Evolutionary conservation across 306 rosid genomes (phyloP).

Genomic region (Ochetophila trinervis): DNA sequence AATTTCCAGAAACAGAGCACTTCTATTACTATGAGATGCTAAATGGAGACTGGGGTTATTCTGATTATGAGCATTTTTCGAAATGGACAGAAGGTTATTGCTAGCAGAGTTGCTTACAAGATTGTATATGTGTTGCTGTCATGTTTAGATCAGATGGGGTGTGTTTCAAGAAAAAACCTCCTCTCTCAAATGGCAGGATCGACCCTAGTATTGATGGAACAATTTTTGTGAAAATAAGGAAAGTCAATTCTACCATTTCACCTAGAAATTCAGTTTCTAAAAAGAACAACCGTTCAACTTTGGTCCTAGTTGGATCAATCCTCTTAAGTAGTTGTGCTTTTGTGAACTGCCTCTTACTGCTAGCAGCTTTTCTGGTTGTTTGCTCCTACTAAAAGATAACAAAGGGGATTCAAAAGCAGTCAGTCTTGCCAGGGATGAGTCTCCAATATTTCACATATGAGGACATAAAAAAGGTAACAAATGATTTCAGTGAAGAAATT

Average conservation of each 20-base stretch:
- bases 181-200: conserved; percentile 42
- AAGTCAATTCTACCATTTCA: conserved; percentile 15
- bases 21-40: too few species aligned
- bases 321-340: conserved; percentile 40
- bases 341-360: conserved; percentile 24
- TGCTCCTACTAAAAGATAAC: conserved; percentile 20
- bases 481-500: too few species aligned
- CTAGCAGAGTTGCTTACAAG: conserved; percentile 25
- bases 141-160: conserved; percentile 25
- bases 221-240: conserved; percentile 43
- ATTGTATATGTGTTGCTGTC: conserved; percentile 48
- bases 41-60: too few species aligned
- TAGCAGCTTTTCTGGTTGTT: conserved; percentile 17
- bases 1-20: too few species aligned
- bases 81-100: conserved; percentile 28
- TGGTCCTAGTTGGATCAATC: conserved; percentile 29
- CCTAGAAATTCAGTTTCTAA: background rate
- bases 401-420: conserved; percentile 15
- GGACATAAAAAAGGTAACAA: conserved; percentile 23
- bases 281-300: conserved; percentile 17
- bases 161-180: conserved; percentile 49
- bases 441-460: conserved; percentile 18
- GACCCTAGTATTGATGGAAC: background rate
- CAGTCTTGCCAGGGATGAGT: background rate
- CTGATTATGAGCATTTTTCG: too few species aligned